Conservation (phyloP, 495 filamentous ascomycete genomes). For the Trichoderma virens region DNA sequence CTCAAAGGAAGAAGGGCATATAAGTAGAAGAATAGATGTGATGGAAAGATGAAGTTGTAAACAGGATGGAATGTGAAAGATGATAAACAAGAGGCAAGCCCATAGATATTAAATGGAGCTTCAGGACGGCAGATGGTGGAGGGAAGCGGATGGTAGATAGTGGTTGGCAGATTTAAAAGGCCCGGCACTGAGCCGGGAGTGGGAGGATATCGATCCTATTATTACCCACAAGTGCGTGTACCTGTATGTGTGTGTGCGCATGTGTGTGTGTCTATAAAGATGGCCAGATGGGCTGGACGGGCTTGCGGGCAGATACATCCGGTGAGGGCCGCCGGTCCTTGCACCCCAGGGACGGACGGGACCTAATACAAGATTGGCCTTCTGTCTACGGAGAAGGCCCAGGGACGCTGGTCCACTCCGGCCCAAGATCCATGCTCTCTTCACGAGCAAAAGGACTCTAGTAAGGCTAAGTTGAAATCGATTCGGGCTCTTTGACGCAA, state of each 20-base stretch:
- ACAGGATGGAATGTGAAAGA: background rate
- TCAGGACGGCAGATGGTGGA: slow-evolving; percentile 8
- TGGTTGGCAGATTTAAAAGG: slow-evolving; percentile 3
- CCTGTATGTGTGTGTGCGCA: background rate
- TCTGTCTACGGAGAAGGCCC: slow-evolving; percentile 21
- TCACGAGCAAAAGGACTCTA: slow-evolving; percentile 5
- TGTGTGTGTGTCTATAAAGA: background rate
- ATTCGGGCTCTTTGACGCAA: background rate
- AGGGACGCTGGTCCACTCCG: slow-evolving; percentile 16
- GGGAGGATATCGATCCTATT: slow-evolving; percentile 9
- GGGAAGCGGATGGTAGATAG: slow-evolving; percentile 7
- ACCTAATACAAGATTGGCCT: slow-evolving; percentile 1
- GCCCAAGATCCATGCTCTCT: slow-evolving; percentile 2
- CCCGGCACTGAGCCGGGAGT: slow-evolving; percentile 1
- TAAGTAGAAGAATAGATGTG: background rate
- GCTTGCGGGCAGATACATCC: slow-evolving; percentile 2
- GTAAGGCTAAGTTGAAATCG: background rate
- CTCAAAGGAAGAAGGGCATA: background rate
- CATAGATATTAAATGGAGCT: background rate
- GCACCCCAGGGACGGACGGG: slow-evolving; percentile 5
- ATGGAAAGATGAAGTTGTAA: background rate
- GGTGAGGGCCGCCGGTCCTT: slow-evolving; percentile 7
- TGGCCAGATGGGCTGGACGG: background rate
- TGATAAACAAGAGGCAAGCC: background rate
- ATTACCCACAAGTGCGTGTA: background rate